Conservation (phyloP, 129 eudicot genomes). For the Arctium minus region DNA sequence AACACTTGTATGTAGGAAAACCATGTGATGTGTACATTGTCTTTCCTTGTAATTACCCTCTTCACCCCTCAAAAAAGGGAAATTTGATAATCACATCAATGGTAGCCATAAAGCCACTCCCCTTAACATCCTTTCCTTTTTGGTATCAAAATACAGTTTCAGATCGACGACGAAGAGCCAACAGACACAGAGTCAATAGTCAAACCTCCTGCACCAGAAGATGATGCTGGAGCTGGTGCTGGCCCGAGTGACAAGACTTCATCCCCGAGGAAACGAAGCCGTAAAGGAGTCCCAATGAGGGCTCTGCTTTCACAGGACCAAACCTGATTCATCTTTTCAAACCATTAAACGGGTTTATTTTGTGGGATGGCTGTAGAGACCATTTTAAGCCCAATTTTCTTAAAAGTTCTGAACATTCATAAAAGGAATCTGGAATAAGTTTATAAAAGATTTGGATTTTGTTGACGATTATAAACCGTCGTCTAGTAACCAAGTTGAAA, state of each 20-base stretch:
- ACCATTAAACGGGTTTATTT: neutral
- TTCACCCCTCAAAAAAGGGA: neutral
- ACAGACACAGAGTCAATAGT: neutral
- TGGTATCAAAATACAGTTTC: conserved; percentile 3
- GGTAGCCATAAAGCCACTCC: neutral
- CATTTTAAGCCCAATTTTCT: neutral
- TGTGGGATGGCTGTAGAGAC: neutral
- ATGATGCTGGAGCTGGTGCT: neutral
- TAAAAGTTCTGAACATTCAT: neutral
- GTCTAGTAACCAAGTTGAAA: conserved; percentile 1
- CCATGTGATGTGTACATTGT: neutral
- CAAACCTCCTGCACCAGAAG: neutral
- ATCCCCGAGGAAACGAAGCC: neutral
- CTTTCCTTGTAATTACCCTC: neutral
- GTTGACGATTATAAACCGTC: neutral
- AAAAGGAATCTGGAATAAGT: neutral
- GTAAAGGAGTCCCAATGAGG: conserved; percentile 41
- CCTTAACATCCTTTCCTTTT: neutral
- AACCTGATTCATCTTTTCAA: neutral
- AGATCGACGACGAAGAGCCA: neutral
- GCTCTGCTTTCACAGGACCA: conserved; percentile 24
- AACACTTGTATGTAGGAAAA: neutral
- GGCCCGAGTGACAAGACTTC: neutral
- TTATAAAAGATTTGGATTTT: neutral
- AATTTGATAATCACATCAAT: neutral